Conservation (phyloP, 345 rosid species). For the Melastoma malabathricum region DNA sequence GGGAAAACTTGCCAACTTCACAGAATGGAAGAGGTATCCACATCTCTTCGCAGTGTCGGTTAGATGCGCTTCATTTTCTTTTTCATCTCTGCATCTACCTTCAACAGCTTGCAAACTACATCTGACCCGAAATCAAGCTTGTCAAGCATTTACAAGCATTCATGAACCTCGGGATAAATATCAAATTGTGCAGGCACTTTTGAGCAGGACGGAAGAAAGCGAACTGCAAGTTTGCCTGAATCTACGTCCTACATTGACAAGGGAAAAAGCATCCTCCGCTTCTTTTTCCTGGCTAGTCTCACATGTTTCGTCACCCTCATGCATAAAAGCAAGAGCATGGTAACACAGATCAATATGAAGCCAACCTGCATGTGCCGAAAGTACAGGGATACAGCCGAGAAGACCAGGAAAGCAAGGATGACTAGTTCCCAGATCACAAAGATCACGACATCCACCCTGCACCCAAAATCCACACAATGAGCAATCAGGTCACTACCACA, state of each 20-base stretch:
- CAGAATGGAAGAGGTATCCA: too few relatives aligned
- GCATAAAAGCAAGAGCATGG: slow-evolving; percentile 56
- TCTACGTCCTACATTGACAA: slow-evolving; percentile 46
- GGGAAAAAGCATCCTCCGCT: slow-evolving; percentile 90
- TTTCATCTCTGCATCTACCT: too few relatives aligned
- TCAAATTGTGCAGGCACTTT: too few relatives aligned
- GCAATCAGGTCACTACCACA: neutral
- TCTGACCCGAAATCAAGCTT: too few relatives aligned
- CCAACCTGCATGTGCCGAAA: slow-evolving; percentile 55
- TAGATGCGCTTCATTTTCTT: too few relatives aligned
- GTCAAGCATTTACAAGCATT: too few relatives aligned
- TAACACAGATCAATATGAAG: slow-evolving; percentile 47
- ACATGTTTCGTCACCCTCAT: slow-evolving; percentile 76
- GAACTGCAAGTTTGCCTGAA: too few relatives aligned
- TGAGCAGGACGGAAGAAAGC: too few relatives aligned
- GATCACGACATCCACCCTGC: slow-evolving; percentile 79
- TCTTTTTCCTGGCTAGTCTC: slow-evolving; percentile 67
- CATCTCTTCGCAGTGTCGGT: too few relatives aligned
- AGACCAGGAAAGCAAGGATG: slow-evolving; percentile 71
- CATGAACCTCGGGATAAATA: too few relatives aligned
- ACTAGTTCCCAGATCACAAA: slow-evolving; percentile 78
- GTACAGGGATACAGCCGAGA: slow-evolving; percentile 76
- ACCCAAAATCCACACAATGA: slow-evolving; percentile 4
- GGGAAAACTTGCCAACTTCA: too few relatives aligned
- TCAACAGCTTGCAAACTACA: too few relatives aligned